phyloP scores from a whole-genome alignment of 441 rosid genomes.

The Syzygium malaccense region DNA sequence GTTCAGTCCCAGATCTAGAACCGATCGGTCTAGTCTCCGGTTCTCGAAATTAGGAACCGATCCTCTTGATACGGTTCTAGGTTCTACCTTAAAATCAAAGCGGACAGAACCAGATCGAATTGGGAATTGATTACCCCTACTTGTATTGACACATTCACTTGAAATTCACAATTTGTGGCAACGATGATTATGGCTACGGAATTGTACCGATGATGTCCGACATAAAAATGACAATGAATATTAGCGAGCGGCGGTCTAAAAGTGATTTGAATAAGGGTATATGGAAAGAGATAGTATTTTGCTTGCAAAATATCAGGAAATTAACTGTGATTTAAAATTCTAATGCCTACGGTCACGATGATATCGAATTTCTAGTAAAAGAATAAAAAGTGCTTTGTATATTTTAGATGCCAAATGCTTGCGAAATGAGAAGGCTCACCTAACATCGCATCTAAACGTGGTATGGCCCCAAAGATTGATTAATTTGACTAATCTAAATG shows the following conservation, averaged over 20 bases:
- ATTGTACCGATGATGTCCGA: not conserved
- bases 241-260: not conserved
- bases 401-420: not conserved
- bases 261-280: not conserved
- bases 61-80: too few species aligned
- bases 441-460: not conserved
- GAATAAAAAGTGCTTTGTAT: not conserved
- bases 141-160: too few species aligned
- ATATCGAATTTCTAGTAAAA: not conserved
- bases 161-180: too few species aligned
- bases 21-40: too few species aligned
- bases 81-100: too few species aligned
- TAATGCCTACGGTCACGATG: not conserved
- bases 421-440: not conserved
- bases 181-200: not conserved
- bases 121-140: too few species aligned
- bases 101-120: rapidly evolving
- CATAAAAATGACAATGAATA: too few species aligned
- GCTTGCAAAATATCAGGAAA: not conserved
- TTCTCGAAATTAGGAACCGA: too few species aligned
- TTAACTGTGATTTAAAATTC: not conserved
- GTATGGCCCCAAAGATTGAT: not conserved
- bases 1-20: too few species aligned
- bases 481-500: not conserved
- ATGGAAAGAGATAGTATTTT: not conserved